Evolutionary conservation across 768 basidiomycete genomes (phyloP).

Genomic region (Suillus bovinus): DNA sequence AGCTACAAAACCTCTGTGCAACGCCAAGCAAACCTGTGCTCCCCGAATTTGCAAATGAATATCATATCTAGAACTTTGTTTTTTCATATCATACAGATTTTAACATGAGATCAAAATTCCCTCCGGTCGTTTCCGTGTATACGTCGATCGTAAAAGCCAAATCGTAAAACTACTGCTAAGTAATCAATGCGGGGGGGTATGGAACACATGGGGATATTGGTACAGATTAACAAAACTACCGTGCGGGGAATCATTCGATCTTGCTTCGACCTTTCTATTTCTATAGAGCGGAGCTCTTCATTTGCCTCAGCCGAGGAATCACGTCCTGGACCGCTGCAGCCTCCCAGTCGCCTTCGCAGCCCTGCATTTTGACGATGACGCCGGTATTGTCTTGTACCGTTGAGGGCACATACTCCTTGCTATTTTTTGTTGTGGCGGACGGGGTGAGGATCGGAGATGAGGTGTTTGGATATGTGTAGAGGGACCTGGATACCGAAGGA

Average conservation of each 20-base stretch:
- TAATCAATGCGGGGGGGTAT: background rate
- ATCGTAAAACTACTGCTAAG: background rate
- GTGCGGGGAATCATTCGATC: background rate
- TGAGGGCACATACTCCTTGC: background rate
- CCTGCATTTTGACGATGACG: slow-evolving; percentile 18
- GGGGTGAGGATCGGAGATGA: slow-evolving; percentile 9
- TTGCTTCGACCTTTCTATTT: background rate
- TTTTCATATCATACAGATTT: background rate
- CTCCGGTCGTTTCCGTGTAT: background rate
- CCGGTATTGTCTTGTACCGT: background rate
- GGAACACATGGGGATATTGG: background rate
- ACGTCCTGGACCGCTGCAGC: slow-evolving; percentile 28
- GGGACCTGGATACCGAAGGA: background rate
- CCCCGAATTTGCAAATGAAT: background rate
- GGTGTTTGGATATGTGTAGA: background rate
- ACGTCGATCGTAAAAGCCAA: background rate
- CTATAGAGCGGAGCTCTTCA: slow-evolving; percentile 13
- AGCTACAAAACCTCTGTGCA: no score
- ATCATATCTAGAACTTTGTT: background rate
- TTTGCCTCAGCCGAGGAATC: slow-evolving; percentile 30
- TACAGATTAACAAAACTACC: background rate
- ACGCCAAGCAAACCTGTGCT: background rate
- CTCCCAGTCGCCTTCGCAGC: slow-evolving; percentile 18
- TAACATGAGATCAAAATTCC: background rate
- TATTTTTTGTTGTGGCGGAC: background rate